Base-by-base conservation (phyloP, 2,329 filamentous ascomycete species). In the Colletotrichum sidae region DNA sequence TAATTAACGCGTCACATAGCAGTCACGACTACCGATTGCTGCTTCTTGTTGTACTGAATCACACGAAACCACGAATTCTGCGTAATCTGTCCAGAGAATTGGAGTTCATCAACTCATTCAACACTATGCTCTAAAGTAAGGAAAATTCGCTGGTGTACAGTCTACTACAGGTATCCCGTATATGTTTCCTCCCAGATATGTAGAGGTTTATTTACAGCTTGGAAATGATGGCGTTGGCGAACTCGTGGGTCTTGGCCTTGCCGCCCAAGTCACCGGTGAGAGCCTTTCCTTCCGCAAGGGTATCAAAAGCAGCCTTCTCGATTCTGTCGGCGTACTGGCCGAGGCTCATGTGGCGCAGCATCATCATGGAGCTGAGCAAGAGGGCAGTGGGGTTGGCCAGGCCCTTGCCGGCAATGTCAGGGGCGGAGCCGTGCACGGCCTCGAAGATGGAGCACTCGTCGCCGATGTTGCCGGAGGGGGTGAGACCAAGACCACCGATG, bases 391-490 rank as follows among this genome's bases (percentile, higher is more conserved):
- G 96, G 88, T 99, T 99, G 76, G 96, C 96, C 72, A 98, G 91
- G 72, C 88, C 92, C 89, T 97, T 94, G 81, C 95, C 95, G 70
- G 93, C 94, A 79, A 98, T 98, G 81, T 98, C 95, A 67, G 95
- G 95, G 67, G 95, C 95, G 71, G 94, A 97, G 74, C 95, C 95
- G 86, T 99, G 96, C 75, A 99, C 96, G 75, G 96, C 96, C 86
- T 99, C 96, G 85, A 99, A 99, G 85, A 98, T 97, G 79, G 93
- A 97, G 91, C 94, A 98, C 86, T 97, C 92, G 83, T 97, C 94
- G 81, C 94, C 96, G 77, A 97, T 98, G 89, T 99, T 99, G 77
- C 95, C 96, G 44, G 95, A 98, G 70, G 96, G 96, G 44, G 96
- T 97, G 56, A 99, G 90, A 79, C 96, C 96, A 70, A 99, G 92